Base-by-base conservation (phyloP, 2,329 filamentous ascomycete species). In the Fusarium drepaniforme region DNA sequence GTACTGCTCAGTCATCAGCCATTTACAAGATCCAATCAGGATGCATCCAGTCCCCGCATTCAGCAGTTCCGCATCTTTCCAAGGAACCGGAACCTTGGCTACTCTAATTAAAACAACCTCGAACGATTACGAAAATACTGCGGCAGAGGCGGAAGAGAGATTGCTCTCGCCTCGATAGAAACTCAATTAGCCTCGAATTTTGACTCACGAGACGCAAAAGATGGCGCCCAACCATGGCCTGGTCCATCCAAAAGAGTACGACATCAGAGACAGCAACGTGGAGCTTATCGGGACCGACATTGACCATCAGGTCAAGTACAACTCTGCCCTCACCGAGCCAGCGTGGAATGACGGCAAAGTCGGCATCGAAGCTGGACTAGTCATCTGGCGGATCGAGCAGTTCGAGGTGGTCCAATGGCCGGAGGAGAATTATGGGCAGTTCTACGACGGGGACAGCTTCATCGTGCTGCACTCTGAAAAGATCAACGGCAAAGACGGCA, bases 371-470 rank as follows among this genome's bases (percentile, higher is more conserved):
- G 80, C 90, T 0, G 91, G 91, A 0, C 85, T 93, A 4, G 84
- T 85, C 72, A 83, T 93, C 71, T 93, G 91, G 91, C 90, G 91
- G 71, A 91, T 93, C 73, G 91, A 93, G 78, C 84, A 91, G 64
- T 93, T 93, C 75, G 84, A 91, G 77, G 90, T 93, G 6, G 83
- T 93, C 33, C 82, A 89, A 3, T 92, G 90, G 89, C 90, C 91
- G 3, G 83, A 85, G 67, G 83, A 88, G 18, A 86, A 86, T 56
- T 84, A 89, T 66, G 91, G 91, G 61, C 84, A 89, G 60, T 93
- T 93, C 80, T 89, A 90, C 81, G 90, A 93, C 59, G 91, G 91
- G 35, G 92, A 93, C 80, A 93, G 90, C 82, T 93, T 91, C 79
- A 91, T 93, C 68, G 83, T 93, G 5, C 84, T 93, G 57, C 84